Base-by-base conservation (phyloP, 2,329 filamentous ascomycete genomes). In the Cladophialophora immunda region DNA sequence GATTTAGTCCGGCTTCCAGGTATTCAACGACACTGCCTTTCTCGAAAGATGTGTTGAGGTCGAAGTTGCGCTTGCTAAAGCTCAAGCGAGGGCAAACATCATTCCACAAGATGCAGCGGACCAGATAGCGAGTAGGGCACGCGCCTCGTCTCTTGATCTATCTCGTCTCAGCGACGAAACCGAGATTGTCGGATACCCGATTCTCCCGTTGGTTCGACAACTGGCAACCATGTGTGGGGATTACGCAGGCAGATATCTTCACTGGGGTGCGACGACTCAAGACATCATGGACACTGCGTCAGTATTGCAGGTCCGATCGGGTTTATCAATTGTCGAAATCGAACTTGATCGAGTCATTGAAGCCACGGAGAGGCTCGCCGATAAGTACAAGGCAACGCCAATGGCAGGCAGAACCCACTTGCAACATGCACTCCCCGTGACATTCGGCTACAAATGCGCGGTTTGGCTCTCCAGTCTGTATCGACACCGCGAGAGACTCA, bases 341-440 rank as follows among this genome's bases (percentile, higher is more conserved):
- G 77, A 82, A 3, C 75, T 86, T 1, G 67, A 75, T 1, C 78
- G 79, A 1, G 76, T 86, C 4, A 80, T 82, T 34, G 72, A 72
- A 3, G 80, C 79, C 5, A 75, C 87, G 4, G 76, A 79, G 29
- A 65, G 66, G 0, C 73, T 87, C n/a, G 78, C 82, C 0, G 74
- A 75, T 27, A 80, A 79, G 61, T 79, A 87, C 72, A 77, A 81
- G 2, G 81, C 85, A 72, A 83, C 81, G n/a, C 84, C 85, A 0
- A 87, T 87, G 84, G 84, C 85, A 4, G 85, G 85, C 0, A 80
- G 85, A n/a, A 87, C 85, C 0, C 85, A 87, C 75, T 76, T 87
- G 6, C 85, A 87, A 66, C 85, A 87, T 72, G 85, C 85, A 0
- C 76, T 87, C 0, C 85, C 85, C 0, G 80, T 85, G 19, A 87